phyloP scores from a whole-genome alignment of 805 yeast species.

The Nematodospora valgi region DNA sequence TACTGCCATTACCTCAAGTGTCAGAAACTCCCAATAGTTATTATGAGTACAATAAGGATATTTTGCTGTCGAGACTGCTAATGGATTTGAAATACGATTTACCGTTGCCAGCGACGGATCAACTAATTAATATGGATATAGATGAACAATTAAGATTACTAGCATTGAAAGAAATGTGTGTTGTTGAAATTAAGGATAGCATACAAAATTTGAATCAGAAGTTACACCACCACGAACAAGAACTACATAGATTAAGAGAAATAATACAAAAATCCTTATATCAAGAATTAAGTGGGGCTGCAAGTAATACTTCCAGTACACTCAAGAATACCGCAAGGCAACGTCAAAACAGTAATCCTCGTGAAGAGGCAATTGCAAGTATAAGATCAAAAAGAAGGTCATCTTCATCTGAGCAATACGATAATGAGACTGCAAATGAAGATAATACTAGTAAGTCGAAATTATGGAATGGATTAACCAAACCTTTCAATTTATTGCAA shows the following conservation, averaged over 20 bases:
- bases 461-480: constrained; percentile 37
- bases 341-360: constrained; percentile 20
- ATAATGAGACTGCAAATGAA: neutral
- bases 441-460: constrained; percentile 13
- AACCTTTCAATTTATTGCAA: constrained; percentile 59
- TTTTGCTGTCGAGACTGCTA: neutral
- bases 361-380: constrained; percentile 28
- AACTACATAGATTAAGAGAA: constrained; percentile 48
- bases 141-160: constrained; percentile 55
- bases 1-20: constrained; percentile 3
- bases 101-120: constrained; percentile 30
- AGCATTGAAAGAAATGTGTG: constrained; percentile 66
- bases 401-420: constrained; percentile 6
- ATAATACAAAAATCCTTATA: constrained; percentile 46
- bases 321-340: constrained; percentile 12
- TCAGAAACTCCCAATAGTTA: neutral
- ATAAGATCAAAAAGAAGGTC: constrained; percentile 25
- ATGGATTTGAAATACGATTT: constrained; percentile 23
- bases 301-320: neutral
- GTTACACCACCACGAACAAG: constrained; percentile 43
- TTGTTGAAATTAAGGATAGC: constrained; percentile 60
- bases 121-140: constrained; percentile 33
- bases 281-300: constrained; percentile 28
- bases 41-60: neutral
- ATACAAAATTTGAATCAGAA: constrained; percentile 41